phyloP scores from a whole-genome alignment of 768 basidiomycete species.

The Lentinula sp. region DNA sequence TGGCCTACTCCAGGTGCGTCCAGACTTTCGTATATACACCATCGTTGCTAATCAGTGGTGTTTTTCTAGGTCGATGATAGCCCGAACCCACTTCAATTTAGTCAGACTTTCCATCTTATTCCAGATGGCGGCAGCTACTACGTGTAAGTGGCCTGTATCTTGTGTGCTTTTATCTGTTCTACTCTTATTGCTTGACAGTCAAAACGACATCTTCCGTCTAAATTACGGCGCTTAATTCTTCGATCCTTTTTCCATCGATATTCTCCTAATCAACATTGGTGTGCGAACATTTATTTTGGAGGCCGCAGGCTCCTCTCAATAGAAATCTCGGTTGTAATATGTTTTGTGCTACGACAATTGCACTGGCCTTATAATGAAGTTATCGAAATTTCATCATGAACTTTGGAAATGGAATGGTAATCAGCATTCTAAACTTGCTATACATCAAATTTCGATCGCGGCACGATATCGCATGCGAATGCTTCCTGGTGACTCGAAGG shows the following conservation, averaged over 20 bases:
- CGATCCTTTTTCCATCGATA: not conserved
- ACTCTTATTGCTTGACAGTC: slow-evolving; percentile 30
- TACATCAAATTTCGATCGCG: not conserved
- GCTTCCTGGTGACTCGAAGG: not conserved
- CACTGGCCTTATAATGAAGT: not conserved
- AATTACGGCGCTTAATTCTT: slow-evolving; percentile 44
- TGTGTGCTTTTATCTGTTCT: not conserved
- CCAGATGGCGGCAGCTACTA: slow-evolving; percentile 72
- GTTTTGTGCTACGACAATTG: not conserved
- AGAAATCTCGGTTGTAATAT: not conserved
- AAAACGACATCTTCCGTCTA: slow-evolving; percentile 91
- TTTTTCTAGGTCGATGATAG: slow-evolving; percentile 70
- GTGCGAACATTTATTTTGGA: not conserved
- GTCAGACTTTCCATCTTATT: slow-evolving; percentile 89
- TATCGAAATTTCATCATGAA: not conserved
- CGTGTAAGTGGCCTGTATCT: slow-evolving; percentile 52
- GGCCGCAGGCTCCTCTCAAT: not conserved
- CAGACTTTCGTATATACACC: not conserved
- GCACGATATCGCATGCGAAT: not conserved
- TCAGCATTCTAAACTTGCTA: not conserved
- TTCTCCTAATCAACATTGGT: not conserved
- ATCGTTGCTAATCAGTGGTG: not conserved
- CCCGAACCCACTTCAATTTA: slow-evolving; percentile 78
- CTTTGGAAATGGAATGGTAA: not conserved
- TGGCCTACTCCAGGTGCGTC: slow-evolving; percentile 68